A percentile compares a stretch with the other conserved stretches of the same genome.
Evolutionary conservation across 345 rosid genomes (phyloP).

Genomic region (Zanthoxylum bungeanum): DNA sequence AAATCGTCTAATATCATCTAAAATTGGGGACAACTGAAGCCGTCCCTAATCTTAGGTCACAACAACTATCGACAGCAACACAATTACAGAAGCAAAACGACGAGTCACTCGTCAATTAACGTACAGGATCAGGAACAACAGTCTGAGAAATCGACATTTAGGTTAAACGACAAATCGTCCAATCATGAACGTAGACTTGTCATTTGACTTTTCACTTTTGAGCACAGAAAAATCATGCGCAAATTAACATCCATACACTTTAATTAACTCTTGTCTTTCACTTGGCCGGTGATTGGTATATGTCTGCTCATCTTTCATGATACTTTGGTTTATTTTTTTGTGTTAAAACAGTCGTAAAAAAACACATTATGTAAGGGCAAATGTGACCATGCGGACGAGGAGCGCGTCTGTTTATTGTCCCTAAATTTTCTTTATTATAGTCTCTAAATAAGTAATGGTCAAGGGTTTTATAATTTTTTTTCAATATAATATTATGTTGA

Average conservation of each 20-base stretch:
- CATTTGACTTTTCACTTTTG: neutral
- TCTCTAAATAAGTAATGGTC: too few relatives aligned
- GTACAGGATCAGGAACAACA: neutral
- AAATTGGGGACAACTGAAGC: too few relatives aligned
- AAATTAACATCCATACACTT: too few relatives aligned
- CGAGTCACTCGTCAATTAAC: neutral
- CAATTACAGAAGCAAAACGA: neutral
- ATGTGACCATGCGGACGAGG: too few relatives aligned
- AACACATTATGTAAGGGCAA: too few relatives aligned
- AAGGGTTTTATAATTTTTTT: too few relatives aligned
- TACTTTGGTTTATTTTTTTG: too few relatives aligned
- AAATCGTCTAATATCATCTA: too few relatives aligned
- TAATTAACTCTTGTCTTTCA: neutral
- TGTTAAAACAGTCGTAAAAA: too few relatives aligned
- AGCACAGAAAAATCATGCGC: slow-evolving; percentile 1
- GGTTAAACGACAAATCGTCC: neutral
- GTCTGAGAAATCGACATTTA: neutral
- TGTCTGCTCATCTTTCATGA: neutral
- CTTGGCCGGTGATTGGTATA: neutral
- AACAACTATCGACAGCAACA: neutral
- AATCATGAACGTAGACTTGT: neutral
- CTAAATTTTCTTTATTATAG: too few relatives aligned
- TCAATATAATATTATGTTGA: too few relatives aligned
- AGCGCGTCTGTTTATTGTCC: too few relatives aligned
- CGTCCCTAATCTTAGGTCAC: neutral